Base-by-base conservation (phyloP, 768 basidiomycete species). In the Lactarius sanguifluus region DNA sequence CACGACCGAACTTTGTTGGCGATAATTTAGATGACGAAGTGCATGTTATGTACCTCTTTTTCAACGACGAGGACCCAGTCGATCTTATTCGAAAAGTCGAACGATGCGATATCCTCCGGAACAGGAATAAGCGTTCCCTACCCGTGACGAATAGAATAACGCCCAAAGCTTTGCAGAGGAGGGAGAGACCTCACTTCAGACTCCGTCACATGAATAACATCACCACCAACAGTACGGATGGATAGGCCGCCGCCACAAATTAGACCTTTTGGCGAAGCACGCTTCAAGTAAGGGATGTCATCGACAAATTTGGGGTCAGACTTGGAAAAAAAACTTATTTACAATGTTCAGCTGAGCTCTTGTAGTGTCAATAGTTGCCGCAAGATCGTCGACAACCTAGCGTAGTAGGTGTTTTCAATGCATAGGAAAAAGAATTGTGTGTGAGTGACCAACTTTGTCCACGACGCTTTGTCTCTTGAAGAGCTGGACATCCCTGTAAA, bases 221-320 rank as follows among this genome's bases (percentile, higher is more conserved):
- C 85, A 3, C 89, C 90, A 32, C 79, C 78, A 20, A 78, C 69
- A 16, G 96, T 79, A 57, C 81, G 78, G 10, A 96, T 83, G 0
- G 70, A 74, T 18, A 96, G 74, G 15, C 83, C 82, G 12, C 82
- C 80, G 2, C 94, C 92, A 61, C 86, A 88, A 50, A 97, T 79
- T 23, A 98, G 84, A 0, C 96, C 96, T 76, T 98, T 98, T 0
- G 92, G 85, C 0, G 94, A 86, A 1, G 96, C 95, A 45, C 92
- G 85, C 94, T 97, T 70, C 23, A 64, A 23, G 34, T 43, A 13
- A 12, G 50, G 28, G 40, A 50, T 50, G 7, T 62, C 45, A 32
- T 66, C 16, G 62, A 20, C 57, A 13, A 36, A 28, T 45, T 70
- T 52, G 23, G 34, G 9, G 62, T 61, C 23, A 68, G 58, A 56